phyloP scores from a whole-genome alignment of 768 basidiomycete genomes.

The Tricholoma saponaceum region DNA sequence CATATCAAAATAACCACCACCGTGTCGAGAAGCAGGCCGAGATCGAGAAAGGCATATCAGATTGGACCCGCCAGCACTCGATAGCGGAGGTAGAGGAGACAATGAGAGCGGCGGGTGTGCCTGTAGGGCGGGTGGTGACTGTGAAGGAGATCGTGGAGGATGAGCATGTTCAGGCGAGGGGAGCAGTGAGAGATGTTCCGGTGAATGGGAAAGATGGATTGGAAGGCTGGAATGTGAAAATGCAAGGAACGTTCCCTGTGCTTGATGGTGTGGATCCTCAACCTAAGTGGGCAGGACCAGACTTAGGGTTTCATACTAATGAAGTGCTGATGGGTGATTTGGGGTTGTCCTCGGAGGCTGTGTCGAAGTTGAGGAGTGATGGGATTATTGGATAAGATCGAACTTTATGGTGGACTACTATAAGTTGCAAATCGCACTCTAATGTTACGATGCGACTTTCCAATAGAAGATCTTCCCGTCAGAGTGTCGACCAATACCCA shows the following conservation, averaged over 20 bases:
- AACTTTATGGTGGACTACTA: background rate
- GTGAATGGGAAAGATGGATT: slow-evolving; percentile 32
- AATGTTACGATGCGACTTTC: too few relatives aligned
- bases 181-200: slow-evolving; percentile 56
- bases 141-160: slow-evolving; percentile 61
- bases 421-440: background rate
- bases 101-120: slow-evolving; percentile 52
- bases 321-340: slow-evolving; percentile 43
- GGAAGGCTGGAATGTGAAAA: slow-evolving; percentile 60
- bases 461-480: too few relatives aligned
- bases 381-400: slow-evolving; percentile 37
- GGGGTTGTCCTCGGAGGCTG: slow-evolving; percentile 31
- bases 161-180: slow-evolving; percentile 52
- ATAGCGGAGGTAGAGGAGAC: slow-evolving; percentile 49
- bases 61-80: slow-evolving; percentile 49
- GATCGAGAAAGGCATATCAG: slow-evolving; percentile 60
- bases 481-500: too few relatives aligned
- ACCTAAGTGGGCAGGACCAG: slow-evolving; percentile 67
- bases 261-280: slow-evolving; percentile 54
- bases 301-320: slow-evolving; percentile 58
- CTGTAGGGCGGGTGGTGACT: slow-evolving; percentile 58
- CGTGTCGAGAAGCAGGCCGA: slow-evolving; percentile 60
- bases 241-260: slow-evolving; percentile 61
- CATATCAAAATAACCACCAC: slow-evolving; percentile 53
- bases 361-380: slow-evolving; percentile 34